Conservation (phyloP, 1,284 basidiomycete genomes). For the Ustilago nuda region DNA sequence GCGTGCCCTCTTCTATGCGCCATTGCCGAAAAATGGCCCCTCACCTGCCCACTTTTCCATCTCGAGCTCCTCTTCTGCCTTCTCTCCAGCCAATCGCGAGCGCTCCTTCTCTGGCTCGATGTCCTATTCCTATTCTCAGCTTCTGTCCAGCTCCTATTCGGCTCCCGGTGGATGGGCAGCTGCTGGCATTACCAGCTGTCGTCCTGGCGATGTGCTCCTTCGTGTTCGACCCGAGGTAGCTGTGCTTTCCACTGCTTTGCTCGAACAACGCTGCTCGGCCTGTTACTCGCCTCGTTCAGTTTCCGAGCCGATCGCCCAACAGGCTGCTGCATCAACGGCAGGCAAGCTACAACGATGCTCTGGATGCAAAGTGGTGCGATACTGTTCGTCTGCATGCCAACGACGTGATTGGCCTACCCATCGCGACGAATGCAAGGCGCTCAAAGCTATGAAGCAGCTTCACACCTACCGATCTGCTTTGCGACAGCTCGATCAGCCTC, state of each 20-base stretch:
- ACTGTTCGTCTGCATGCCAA: slow-evolving; percentile 47
- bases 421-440: slow-evolving; percentile 52
- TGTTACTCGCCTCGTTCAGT: slow-evolving; percentile 29
- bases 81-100: slow-evolving; percentile 19
- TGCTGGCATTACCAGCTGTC: slow-evolving; percentile 40
- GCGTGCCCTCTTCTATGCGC: slow-evolving; percentile 46
- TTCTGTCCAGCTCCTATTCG: slow-evolving; percentile 40
- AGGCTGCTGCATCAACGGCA: neutral
- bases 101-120: slow-evolving; percentile 36
- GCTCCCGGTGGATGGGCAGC: slow-evolving; percentile 44
- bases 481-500: slow-evolving; percentile 25
- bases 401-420: slow-evolving; percentile 46
- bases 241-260: slow-evolving; percentile 37
- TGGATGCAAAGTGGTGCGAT: slow-evolving; percentile 45
- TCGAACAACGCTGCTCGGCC: slow-evolving; percentile 40
- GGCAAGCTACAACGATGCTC: slow-evolving; percentile 47
- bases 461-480: slow-evolving; percentile 31
- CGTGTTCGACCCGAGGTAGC: slow-evolving; percentile 36
- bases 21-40: slow-evolving; percentile 37
- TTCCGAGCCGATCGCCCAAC: neutral
- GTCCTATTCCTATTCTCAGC: slow-evolving; percentile 45
- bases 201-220: slow-evolving; percentile 41
- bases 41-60: slow-evolving; percentile 32
- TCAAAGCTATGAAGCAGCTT: slow-evolving; percentile 40
- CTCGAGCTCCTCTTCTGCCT: slow-evolving; percentile 32